A percentile compares a stretch with the other conserved stretches of the same genome.
Evolutionary conservation across 2,329 filamentous ascomycete species (phyloP).

Genomic region (Aurifilum marmelostoma): DNA sequence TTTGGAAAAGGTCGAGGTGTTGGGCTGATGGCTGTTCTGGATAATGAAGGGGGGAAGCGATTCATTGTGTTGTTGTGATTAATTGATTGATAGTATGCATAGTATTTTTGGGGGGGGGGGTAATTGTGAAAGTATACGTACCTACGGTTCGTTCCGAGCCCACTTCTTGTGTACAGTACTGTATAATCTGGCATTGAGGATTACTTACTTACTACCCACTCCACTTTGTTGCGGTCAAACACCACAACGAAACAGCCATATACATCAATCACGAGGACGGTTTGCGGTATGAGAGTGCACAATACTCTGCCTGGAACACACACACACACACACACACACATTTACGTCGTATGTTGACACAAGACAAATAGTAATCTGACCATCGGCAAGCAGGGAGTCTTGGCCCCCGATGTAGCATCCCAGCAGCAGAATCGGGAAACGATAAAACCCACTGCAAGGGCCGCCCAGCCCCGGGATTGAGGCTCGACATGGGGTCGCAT

Average conservation of each 20-base stretch:
- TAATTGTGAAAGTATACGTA: no score
- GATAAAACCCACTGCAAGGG: neutral
- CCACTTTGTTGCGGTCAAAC: neutral
- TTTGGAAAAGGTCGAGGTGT: neutral
- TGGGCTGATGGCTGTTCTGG: neutral
- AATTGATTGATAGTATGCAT: no score
- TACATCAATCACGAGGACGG: no score
- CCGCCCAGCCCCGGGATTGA: neutral
- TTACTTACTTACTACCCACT: no score
- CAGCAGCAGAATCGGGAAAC: neutral
- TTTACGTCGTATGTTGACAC: neutral
- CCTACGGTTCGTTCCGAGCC: neutral
- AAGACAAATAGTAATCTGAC: neutral
- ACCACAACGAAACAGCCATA: no score
- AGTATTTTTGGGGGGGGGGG: no score
- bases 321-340: neutral
- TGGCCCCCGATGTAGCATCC: conserved; percentile 6
- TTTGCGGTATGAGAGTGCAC: no score
- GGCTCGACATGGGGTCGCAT: neutral
- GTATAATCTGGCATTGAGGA: neutral
- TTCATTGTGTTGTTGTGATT: no score
- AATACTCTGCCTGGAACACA: neutral
- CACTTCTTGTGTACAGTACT: no score
- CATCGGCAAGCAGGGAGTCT: conserved; percentile 1
- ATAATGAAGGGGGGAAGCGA: neutral